Base-by-base conservation (phyloP, 768 basidiomycete genomes). In the Royoungia palumana region DNA sequence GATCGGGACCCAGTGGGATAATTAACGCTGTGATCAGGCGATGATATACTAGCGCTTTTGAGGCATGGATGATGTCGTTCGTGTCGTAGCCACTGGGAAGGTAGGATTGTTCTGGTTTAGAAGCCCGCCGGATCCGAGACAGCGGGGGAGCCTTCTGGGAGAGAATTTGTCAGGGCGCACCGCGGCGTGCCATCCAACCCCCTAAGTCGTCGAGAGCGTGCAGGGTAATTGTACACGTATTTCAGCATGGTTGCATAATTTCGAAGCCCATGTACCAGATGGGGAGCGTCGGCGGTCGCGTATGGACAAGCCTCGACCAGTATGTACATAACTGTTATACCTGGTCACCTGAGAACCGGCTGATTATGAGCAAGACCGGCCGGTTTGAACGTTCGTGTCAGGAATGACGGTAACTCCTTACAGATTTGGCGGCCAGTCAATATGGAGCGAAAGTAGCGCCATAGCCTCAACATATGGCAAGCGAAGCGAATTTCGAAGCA, bases 361-460 rank as follows among this genome's bases (percentile, higher is more conserved):
- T 32, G 32, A 32, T 32, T 14, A 32, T 32, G 16, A 32, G 16
- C 32, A 1, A 32, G 14, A 14, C 3, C 32, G 9, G 21, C 12
- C 4, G 16, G 14, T 16, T 16, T 37, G 14, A 54, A 48, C 39
- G 54, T 49, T 48, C 38, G 38, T 41, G 9, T 9, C 27, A 28
- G 35, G 41, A 16, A 42, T 35, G 19, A 8, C 9, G 14, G 25
- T 27, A 21, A 30, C 27, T 27, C n/a, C n/a, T 44, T 27, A 32
- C 35, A 46, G 13, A 28, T 16, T 27, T 36, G 45, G 27, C 3
- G 22, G 24, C 14, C 14, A 32, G 32, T 12, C 24, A 37, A 34
- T 13, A 20, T n/a, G n/a, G n/a, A n/a, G 43, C 53, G 43, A 38
- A 44, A 49, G 49, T 35, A 24, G 21, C 48, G 41, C 44, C 27